Conservation (phyloP, 768 basidiomycete genomes). For the Xerocomellus amylosporus region DNA sequence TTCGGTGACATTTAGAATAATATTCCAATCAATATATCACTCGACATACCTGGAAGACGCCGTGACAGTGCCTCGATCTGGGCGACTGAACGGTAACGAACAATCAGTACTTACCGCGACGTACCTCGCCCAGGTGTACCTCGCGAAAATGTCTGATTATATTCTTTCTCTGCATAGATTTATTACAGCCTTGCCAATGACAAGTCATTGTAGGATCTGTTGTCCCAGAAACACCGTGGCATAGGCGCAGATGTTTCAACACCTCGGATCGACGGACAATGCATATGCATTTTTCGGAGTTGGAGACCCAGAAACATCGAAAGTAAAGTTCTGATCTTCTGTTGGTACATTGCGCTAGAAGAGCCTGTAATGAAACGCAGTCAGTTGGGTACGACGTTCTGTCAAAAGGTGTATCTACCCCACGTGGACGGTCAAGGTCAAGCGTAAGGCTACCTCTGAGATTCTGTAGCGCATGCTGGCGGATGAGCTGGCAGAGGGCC, state of each 20-base stretch:
- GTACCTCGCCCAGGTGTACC: neutral
- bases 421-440: neutral
- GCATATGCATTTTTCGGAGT: neutral
- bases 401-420: neutral
- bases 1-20: neutral
- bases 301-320: neutral
- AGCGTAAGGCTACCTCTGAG: neutral
- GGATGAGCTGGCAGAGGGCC: neutral
- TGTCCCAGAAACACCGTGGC: neutral
- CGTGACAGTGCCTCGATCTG: neutral
- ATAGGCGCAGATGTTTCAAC: neutral
- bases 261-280: neutral
- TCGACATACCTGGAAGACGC: too few species aligned
- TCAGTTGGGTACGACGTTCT: neutral
- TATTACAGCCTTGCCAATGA: neutral
- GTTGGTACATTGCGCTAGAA: neutral
- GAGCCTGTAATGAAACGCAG: neutral
- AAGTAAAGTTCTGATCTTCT: rapidly evolving
- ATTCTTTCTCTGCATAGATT: rapidly evolving
- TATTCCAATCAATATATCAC: neutral
- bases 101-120: neutral
- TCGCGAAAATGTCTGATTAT: neutral
- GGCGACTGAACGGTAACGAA: neutral
- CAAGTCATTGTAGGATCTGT: neutral
- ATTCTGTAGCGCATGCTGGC: neutral